Evolutionary conservation across 495 filamentous ascomycete genomes (phyloP).

Genomic region (Cetradonia linearis): DNA sequence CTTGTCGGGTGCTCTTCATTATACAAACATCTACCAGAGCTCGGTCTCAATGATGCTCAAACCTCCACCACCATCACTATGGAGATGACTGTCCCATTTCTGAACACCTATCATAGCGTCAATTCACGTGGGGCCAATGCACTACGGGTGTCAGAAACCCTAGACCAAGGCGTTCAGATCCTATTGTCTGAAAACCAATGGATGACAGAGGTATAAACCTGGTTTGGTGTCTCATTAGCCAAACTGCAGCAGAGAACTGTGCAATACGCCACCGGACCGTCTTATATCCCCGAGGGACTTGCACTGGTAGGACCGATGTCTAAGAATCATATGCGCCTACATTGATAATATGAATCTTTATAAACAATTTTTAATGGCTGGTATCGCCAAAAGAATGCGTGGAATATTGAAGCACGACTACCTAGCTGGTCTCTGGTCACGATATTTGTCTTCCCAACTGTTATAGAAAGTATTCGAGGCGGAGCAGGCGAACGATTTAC

Average conservation of each 20-base stretch:
- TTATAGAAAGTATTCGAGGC: too few relatives aligned
- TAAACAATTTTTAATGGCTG: constrained; percentile 18
- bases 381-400: too few relatives aligned
- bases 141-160: constrained; percentile 24
- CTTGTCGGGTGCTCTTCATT: background rate
- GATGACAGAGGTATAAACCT: constrained; percentile 27
- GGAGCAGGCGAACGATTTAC: too few relatives aligned
- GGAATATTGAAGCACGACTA: too few relatives aligned
- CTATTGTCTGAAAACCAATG: constrained; percentile 29
- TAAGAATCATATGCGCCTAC: constrained; percentile 17
- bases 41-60: constrained; percentile 39
- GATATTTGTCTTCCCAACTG: too few relatives aligned
- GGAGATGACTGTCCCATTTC: constrained; percentile 23
- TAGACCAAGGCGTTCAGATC: constrained; percentile 19
- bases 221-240: constrained; percentile 26
- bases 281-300: constrained; percentile 3
- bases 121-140: constrained; percentile 27
- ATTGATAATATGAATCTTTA: constrained; percentile 16
- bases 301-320: background rate
- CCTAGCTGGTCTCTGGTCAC: too few relatives aligned
- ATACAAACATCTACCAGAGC: constrained; percentile 31
- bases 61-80: constrained; percentile 38
- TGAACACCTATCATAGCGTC: constrained; percentile 30
- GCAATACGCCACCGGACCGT: constrained; percentile 25
- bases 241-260: constrained; percentile 25